A percentile compares a stretch with the other conserved stretches of the same genome.
phyloP scores from a whole-genome alignment of 1,284 basidiomycete genomes.

The Malassezia sympodialis region DNA sequence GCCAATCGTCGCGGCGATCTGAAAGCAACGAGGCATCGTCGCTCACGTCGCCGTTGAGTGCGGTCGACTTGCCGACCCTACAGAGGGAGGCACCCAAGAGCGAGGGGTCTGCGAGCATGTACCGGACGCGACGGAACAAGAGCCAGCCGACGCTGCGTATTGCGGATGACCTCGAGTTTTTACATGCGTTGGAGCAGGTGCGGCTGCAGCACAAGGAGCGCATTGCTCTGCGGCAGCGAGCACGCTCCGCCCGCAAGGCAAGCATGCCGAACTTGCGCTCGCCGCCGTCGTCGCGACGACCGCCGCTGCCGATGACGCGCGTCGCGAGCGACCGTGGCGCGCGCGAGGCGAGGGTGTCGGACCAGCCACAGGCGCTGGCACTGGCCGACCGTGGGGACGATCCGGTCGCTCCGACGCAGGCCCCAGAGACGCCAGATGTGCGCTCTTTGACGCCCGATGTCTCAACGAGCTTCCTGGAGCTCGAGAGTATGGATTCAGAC shows the following conservation, averaged over 20 bases:
- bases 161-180: constrained; percentile 36
- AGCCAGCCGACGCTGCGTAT: constrained; percentile 39
- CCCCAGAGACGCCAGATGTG: neutral
- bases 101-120: constrained; percentile 3
- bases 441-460: neutral
- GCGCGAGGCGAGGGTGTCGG: neutral
- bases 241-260: constrained; percentile 14
- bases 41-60: neutral
- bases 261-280: constrained; percentile 17
- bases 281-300: neutral
- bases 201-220: constrained; percentile 28
- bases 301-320: neutral
- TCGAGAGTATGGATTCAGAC: constrained; percentile 2
- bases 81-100: neutral
- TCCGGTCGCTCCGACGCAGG: neutral
- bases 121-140: constrained; percentile 24
- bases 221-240: constrained; percentile 17
- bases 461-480: constrained; percentile 4
- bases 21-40: neutral
- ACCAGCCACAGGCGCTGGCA: constrained; percentile 2
- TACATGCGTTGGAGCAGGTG: constrained; percentile 35
- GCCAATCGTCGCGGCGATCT: neutral
- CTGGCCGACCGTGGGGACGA: neutral
- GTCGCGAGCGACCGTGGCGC: neutral
- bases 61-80: neutral